Conservation (phyloP, 306 rosid genomes). For the Canavalia ensiformis region DNA sequence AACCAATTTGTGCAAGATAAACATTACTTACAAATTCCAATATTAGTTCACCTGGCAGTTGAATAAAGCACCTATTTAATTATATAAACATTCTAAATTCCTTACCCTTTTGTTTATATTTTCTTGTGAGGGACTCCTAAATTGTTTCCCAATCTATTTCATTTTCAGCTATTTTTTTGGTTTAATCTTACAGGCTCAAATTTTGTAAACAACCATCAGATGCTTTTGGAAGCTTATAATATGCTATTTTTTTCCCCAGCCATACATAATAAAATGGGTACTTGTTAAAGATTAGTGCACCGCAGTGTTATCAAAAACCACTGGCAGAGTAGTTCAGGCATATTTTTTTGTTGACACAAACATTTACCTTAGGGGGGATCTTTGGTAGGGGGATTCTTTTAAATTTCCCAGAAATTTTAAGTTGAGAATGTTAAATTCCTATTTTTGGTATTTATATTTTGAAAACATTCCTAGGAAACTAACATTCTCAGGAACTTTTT, state of each 20-base stretch:
- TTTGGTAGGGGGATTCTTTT: too few species aligned
- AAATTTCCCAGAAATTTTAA: too few species aligned
- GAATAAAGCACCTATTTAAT: neutral
- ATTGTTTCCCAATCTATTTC: neutral
- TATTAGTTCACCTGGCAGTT: neutral
- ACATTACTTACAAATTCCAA: neutral
- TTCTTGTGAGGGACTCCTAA: neutral
- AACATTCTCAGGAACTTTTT: too few species aligned
- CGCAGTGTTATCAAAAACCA: slow-evolving; percentile 28
- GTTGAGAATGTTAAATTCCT: too few species aligned
- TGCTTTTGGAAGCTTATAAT: slow-evolving; percentile 4
- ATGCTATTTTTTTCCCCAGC: too few species aligned
- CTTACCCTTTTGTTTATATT: neutral
- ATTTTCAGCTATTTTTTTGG: slow-evolving; percentile 8
- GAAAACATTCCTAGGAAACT: too few species aligned
- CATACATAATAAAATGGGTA: neutral
- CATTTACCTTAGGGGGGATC: too few species aligned
- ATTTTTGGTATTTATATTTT: too few species aligned
- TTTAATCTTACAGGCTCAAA: slow-evolving; percentile 2
- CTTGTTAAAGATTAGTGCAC: neutral
- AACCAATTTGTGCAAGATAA: slow-evolving; percentile 8
- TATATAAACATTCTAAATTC: neutral
- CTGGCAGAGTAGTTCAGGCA: neutral
- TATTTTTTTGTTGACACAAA: slow-evolving; percentile 9
- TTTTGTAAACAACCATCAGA: neutral